phyloP scores from a whole-genome alignment of 257 asterid genomes.

The Fraxinus quadrangulata region DNA sequence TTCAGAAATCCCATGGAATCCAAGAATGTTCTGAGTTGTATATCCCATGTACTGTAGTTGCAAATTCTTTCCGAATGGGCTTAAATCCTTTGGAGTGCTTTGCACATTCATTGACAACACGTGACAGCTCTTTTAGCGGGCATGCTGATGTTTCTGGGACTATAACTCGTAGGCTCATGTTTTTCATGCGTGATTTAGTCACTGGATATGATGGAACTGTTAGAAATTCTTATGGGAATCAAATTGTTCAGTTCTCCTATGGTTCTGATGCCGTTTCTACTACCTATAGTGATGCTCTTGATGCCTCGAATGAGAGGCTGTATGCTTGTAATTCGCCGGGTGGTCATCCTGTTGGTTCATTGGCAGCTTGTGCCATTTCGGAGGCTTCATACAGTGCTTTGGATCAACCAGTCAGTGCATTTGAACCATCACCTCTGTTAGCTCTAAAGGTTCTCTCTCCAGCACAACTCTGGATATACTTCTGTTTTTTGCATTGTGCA shows the following conservation, averaged over 20 bases:
- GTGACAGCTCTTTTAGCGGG: slow-evolving; percentile 94
- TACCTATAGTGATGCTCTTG: slow-evolving; percentile 24
- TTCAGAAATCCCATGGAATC: slow-evolving; percentile 28
- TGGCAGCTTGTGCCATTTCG: slow-evolving; percentile 93
- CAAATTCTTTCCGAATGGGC: slow-evolving; percentile 69
- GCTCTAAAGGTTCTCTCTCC: slow-evolving; percentile 62
- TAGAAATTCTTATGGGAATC: slow-evolving; percentile 76
- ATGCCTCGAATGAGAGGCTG: slow-evolving; percentile 14
- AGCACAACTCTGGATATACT: slow-evolving; percentile 11
- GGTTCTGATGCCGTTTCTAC: slow-evolving; percentile 24
- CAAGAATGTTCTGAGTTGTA: slow-evolving; percentile 37
- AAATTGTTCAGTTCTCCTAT: slow-evolving; percentile 72
- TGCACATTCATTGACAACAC: slow-evolving; percentile 73
- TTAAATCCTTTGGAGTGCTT: slow-evolving; percentile 80
- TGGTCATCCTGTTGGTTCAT: slow-evolving; percentile 90
- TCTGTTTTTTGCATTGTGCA: background rate
- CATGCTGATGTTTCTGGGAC: slow-evolving; percentile 95
- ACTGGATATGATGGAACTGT: slow-evolving; percentile 89
- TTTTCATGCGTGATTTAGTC: slow-evolving; percentile 81
- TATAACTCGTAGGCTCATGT: slow-evolving; percentile 66
- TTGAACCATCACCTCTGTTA: slow-evolving; percentile 85
- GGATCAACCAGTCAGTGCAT: slow-evolving; percentile 90
- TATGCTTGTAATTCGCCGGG: slow-evolving; percentile 31
- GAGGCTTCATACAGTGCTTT: slow-evolving; percentile 97
- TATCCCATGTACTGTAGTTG: slow-evolving; percentile 69